phyloP scores from a whole-genome alignment of 225 moss, liverwort and hornwort genomes.

The Climacium dendroides region DNA sequence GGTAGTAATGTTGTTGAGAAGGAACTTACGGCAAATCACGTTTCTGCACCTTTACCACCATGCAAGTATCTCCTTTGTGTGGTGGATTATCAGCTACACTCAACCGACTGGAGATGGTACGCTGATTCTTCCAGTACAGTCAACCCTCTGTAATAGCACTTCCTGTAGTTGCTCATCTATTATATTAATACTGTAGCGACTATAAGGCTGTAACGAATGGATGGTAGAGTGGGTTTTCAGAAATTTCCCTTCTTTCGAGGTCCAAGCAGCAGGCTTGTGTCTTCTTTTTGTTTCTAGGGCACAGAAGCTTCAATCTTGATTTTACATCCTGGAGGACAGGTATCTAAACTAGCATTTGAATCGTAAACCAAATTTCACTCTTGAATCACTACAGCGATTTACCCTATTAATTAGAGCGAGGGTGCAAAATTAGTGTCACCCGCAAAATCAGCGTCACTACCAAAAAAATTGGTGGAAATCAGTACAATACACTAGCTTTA shows the following conservation, averaged over 20 bases:
- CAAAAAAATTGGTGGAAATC: too few relatives aligned
- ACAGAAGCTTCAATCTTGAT: background rate
- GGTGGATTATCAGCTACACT: constrained; percentile 77
- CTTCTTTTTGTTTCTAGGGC: background rate
- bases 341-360: background rate
- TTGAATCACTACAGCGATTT: too few relatives aligned
- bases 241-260: background rate
- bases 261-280: background rate
- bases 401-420: background rate
- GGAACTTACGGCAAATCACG: constrained; percentile 74
- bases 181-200: background rate
- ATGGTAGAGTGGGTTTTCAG: background rate
- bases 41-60: constrained; percentile 87
- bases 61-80: constrained; percentile 71
- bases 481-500: too few relatives aligned
- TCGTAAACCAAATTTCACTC: background rate
- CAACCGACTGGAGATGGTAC: constrained; percentile 60
- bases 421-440: background rate
- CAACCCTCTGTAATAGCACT: background rate
- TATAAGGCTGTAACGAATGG: background rate
- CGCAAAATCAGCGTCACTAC: background rate
- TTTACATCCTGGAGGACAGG: background rate
- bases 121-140: background rate
- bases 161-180: background rate
- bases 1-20: constrained; percentile 70